phyloP scores from a whole-genome alignment of 768 basidiomycete species.

The Xerocomellus chrysenteron region DNA sequence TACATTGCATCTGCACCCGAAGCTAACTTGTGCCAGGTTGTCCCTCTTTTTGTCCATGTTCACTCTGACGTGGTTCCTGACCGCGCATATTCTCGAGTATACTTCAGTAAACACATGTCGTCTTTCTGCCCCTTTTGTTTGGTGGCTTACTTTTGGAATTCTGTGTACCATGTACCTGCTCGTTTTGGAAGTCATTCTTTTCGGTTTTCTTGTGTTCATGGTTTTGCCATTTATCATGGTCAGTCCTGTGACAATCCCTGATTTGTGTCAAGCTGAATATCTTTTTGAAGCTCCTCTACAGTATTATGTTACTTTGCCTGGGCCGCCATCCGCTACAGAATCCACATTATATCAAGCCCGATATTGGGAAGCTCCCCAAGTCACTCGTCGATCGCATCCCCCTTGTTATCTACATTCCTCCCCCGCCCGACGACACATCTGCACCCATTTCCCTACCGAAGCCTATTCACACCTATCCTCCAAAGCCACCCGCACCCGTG shows the following conservation, averaged over 20 bases:
- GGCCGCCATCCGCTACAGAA: slow-evolving; percentile 80
- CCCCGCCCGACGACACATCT: slow-evolving; percentile 55
- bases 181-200: slow-evolving; percentile 67
- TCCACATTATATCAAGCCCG: slow-evolving; percentile 70
- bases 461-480: slow-evolving; percentile 61
- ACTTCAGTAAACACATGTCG: slow-evolving; percentile 76
- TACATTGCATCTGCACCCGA: neutral
- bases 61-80: slow-evolving; percentile 81
- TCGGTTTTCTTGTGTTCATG: slow-evolving; percentile 76
- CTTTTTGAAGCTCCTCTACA: slow-evolving; percentile 64
- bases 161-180: slow-evolving; percentile 78
- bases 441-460: slow-evolving; percentile 44
- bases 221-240: slow-evolving; percentile 79
- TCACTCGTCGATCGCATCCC: slow-evolving; percentile 76
- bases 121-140: slow-evolving; percentile 70
- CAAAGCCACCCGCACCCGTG: slow-evolving; percentile 38
- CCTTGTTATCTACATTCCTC: slow-evolving; percentile 81
- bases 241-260: slow-evolving; percentile 29
- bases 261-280: slow-evolving; percentile 5
- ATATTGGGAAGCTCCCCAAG: slow-evolving; percentile 72
- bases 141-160: slow-evolving; percentile 85
- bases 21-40: slow-evolving; percentile 37
- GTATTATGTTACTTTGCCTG: slow-evolving; percentile 72
- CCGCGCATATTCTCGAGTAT: slow-evolving; percentile 77
- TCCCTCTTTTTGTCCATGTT: slow-evolving; percentile 65